phyloP scores from a whole-genome alignment of 1,284 basidiomycete species.

The Melampsora larici-populina region DNA sequence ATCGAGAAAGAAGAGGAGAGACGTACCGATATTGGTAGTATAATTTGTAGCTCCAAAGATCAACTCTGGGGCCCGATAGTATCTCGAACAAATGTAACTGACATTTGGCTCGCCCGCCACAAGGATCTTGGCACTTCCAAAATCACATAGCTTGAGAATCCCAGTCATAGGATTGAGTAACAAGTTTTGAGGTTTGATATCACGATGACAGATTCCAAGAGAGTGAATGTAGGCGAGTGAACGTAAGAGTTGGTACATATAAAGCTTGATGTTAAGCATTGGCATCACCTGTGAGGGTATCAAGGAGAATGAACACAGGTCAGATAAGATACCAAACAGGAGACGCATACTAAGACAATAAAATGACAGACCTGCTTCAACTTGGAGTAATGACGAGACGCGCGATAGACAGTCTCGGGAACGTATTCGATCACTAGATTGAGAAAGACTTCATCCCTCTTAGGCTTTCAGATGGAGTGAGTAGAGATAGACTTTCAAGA shows the following conservation, averaged over 20 bases:
- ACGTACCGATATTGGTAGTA: constrained; percentile 96
- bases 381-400: constrained; percentile 97
- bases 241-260: constrained; percentile 95
- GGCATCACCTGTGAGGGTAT: constrained; percentile 69
- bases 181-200: constrained; percentile 99
- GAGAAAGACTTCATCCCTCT: constrained; percentile 99
- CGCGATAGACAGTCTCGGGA: constrained; percentile 98
- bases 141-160: constrained; percentile 96
- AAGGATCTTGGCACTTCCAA: constrained; percentile 97
- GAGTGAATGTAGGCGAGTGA: constrained; percentile 98
- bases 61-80: constrained; percentile 98
- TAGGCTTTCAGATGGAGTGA: constrained; percentile 45
- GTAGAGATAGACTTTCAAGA: not conserved
- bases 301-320: not conserved
- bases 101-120: constrained; percentile 98
- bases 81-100: constrained; percentile 98
- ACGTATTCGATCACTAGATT: constrained; percentile 99
- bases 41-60: constrained; percentile 99
- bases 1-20: constrained; percentile 17
- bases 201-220: constrained; percentile 81
- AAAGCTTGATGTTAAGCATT: constrained; percentile 97
- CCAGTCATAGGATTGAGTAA: constrained; percentile 94
- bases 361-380: constrained; percentile 71
- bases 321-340: not conserved
- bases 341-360: not conserved